phyloP scores from a whole-genome alignment of 345 rosid genomes.

The Carallia brachiata region DNA sequence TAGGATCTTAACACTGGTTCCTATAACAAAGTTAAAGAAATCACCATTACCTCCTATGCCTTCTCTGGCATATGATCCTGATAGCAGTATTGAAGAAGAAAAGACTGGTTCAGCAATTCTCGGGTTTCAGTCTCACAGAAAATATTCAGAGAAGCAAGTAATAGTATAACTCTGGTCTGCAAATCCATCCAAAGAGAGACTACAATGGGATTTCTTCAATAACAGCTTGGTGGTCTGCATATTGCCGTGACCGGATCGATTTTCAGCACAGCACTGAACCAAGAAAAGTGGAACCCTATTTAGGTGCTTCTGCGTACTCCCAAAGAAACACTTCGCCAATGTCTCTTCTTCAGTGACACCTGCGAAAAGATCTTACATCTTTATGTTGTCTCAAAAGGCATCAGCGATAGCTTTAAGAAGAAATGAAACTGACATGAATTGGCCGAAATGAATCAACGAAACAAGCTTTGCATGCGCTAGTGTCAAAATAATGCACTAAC shows the following conservation, averaged over 20 bases:
- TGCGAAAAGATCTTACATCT: conserved; percentile 19
- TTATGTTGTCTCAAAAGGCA: too few relatives aligned
- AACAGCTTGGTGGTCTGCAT: not conserved
- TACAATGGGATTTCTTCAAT: not conserved
- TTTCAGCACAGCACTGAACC: not conserved
- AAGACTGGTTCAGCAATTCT: not conserved
- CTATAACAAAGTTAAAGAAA: not conserved
- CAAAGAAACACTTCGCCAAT: conserved; percentile 42
- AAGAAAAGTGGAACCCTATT: not conserved
- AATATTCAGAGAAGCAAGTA: not conserved
- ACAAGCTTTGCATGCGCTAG: too few relatives aligned
- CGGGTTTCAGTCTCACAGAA: not conserved
- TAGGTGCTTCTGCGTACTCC: conserved; percentile 29
- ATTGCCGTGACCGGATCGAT: not conserved
- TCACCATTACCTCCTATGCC: not conserved
- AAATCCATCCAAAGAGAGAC: not conserved
- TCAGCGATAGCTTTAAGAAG: too few relatives aligned
- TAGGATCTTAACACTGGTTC: not conserved
- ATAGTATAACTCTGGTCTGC: not conserved
- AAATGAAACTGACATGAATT: too few relatives aligned
- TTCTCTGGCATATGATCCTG: not conserved
- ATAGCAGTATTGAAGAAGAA: not conserved
- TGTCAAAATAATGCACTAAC: too few relatives aligned
- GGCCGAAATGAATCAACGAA: too few relatives aligned
- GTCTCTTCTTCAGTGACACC: conserved; percentile 46